Evolutionary conservation across 2,329 filamentous ascomycete genomes (phyloP).

Genomic region (Colletotrichum magnum): DNA sequence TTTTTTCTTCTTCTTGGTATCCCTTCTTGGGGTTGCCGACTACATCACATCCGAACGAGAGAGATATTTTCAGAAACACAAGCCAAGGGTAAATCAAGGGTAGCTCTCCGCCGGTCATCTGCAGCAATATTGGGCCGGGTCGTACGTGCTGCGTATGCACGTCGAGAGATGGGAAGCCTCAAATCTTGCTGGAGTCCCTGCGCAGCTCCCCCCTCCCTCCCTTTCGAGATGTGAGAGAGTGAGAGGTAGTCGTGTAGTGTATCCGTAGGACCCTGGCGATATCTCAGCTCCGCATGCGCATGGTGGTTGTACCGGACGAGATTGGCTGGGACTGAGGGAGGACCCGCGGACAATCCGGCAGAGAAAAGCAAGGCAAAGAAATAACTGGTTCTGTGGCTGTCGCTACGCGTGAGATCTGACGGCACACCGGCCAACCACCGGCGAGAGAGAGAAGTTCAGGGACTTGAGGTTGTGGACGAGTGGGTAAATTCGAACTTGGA

Average conservation of each 20-base stretch:
- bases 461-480: no score
- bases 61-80: constrained; percentile 19
- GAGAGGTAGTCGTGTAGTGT: no score
- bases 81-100: not conserved
- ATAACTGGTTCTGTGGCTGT: constrained; percentile 1
- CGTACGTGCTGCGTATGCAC: not conserved
- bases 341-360: constrained; percentile 16
- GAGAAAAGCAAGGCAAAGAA: constrained; percentile 16
- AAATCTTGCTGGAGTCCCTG: constrained; percentile 13
- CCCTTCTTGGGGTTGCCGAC: not conserved
- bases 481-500: not conserved
- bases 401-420: constrained; percentile 13
- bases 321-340: constrained; percentile 26
- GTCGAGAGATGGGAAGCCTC: constrained; percentile 1
- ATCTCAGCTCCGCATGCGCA: not conserved
- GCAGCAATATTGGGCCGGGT: not conserved
- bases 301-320: constrained; percentile 4
- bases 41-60: constrained; percentile 14
- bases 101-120: constrained; percentile 1
- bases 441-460: no score
- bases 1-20: not conserved
- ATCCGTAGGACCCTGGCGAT: constrained; percentile 1
- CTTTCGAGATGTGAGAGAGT: no score
- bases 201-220: not conserved
- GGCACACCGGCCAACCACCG: not conserved